These are phyloP conservation scores for Russula ochroleuca DNA, from an alignment of 768 basidiomycete species.

Conservation along the genomic window DNA sequence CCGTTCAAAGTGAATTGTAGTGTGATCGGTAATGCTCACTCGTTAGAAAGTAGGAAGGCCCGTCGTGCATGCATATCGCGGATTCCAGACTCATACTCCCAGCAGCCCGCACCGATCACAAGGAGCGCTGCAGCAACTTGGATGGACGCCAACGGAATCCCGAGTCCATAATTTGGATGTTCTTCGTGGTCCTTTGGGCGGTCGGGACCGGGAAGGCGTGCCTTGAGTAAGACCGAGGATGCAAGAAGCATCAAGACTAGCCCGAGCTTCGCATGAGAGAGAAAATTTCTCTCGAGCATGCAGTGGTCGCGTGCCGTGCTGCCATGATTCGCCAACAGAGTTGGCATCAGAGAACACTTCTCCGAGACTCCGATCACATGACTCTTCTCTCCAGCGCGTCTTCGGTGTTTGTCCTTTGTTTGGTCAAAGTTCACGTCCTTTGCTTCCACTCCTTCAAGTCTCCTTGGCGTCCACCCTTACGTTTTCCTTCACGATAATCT, in stretches of 20 bases:
- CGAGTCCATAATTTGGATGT: conserved; percentile 32
- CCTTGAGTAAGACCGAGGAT: conserved; percentile 57
- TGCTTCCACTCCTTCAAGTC: not conserved
- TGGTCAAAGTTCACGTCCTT: conserved; percentile 16
- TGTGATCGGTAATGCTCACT: conserved; percentile 40
- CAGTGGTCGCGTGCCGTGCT: conserved; percentile 68
- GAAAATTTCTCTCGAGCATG: conserved; percentile 74
- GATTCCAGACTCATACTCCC: conserved; percentile 62
- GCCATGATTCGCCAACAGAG: conserved; percentile 28
- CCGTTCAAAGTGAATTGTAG: not conserved
- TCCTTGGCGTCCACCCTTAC: not conserved
- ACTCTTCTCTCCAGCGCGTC: not conserved
- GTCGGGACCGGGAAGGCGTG: conserved; percentile 44
- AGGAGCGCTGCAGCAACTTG: conserved; percentile 51
- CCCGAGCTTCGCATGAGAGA: conserved; percentile 64
- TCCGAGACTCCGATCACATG: too few species aligned
- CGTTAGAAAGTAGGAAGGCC: conserved; percentile 56
- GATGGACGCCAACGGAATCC: conserved; percentile 49
- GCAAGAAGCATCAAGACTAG: conserved; percentile 59
- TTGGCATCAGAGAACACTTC: conserved; percentile 28
- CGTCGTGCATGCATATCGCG: conserved; percentile 52
- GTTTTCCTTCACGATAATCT: not conserved
- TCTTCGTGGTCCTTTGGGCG: conserved; percentile 26
- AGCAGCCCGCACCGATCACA: conserved; percentile 53
- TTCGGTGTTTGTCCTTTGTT: conserved; percentile 17